phyloP scores from a whole-genome alignment of 2,329 filamentous ascomycete species.

The Epichloe sibirici region DNA sequence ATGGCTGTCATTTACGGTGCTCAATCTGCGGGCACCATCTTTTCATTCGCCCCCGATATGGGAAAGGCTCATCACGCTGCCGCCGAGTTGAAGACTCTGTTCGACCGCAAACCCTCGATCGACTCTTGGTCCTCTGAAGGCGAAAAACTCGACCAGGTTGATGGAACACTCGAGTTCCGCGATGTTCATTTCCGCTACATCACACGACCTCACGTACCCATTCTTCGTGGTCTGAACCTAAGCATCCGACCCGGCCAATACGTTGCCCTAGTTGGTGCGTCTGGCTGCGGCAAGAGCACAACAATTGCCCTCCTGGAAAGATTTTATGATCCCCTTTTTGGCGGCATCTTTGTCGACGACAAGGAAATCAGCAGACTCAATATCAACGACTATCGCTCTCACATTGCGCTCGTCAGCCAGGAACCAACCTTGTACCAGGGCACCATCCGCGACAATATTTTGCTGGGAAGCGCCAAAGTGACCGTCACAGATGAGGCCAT shows the following conservation, averaged over 20 bases:
- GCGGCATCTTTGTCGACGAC: slow-evolving; percentile 71
- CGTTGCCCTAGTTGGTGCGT: slow-evolving; percentile 83
- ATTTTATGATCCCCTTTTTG: slow-evolving; percentile 82
- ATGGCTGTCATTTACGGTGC: slow-evolving; percentile 80
- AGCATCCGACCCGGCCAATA: slow-evolving; percentile 67
- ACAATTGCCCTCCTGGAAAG: slow-evolving; percentile 86
- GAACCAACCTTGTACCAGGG: slow-evolving; percentile 94
- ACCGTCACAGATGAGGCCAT: slow-evolving; percentile 61
- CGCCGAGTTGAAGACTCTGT: slow-evolving; percentile 65
- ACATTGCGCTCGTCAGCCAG: slow-evolving; percentile 81
- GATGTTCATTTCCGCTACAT: slow-evolving; percentile 93
- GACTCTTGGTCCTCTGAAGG: slow-evolving; percentile 71
- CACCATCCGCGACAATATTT: slow-evolving; percentile 79
- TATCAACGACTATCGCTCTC: slow-evolving; percentile 72
- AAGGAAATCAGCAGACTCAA: slow-evolving; percentile 72
- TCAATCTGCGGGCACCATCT: slow-evolving; percentile 81
- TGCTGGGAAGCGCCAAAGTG: slow-evolving; percentile 59
- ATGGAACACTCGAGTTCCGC: slow-evolving; percentile 77
- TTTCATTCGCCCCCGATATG: slow-evolving; percentile 86
- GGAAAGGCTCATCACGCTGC: slow-evolving; percentile 83
- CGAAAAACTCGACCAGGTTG: slow-evolving; percentile 45
- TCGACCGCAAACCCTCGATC: slow-evolving; percentile 71
- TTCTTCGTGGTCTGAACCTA: slow-evolving; percentile 73
- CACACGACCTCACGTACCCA: slow-evolving; percentile 80
- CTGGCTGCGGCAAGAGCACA: slow-evolving; percentile 87